These are phyloP conservation scores for Saccharomycopsis babjevae DNA, from an alignment of 805 yeast genomes.

Conservation along the genomic window DNA sequence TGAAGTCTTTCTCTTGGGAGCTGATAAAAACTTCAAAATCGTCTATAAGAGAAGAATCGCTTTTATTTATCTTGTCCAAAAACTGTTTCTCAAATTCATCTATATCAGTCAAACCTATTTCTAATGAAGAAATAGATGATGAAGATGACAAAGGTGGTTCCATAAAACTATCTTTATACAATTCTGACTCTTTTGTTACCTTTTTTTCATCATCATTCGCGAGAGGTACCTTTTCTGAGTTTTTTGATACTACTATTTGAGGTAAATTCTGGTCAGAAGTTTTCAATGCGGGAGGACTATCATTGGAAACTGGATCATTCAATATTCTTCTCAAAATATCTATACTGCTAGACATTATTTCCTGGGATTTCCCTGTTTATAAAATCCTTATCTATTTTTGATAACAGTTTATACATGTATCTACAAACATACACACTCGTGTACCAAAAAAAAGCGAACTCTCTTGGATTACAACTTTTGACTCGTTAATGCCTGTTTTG, in stretches of 20 bases:
- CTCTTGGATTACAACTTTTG: too few relatives aligned
- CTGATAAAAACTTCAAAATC: neutral
- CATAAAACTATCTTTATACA: neutral
- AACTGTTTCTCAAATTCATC: constrained; percentile 5
- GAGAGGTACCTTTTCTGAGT: neutral
- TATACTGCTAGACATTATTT: neutral
- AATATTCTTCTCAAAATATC: neutral
- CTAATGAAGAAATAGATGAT: neutral
- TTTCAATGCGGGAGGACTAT: neutral
- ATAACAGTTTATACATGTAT: too few relatives aligned
- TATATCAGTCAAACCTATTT: neutral
- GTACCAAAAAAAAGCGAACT: too few relatives aligned
- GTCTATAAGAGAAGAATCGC: neutral
- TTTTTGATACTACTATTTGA: too few relatives aligned
- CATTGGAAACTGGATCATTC: neutral
- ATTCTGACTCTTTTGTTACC: neutral
- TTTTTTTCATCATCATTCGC: neutral
- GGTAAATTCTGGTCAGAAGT: neutral
- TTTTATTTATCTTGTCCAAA: neutral
- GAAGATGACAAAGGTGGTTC: neutral
- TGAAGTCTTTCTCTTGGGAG: neutral
- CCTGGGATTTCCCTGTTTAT: neutral
- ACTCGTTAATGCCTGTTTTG: too few relatives aligned
- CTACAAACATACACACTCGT: too few relatives aligned
- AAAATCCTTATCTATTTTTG: too few relatives aligned